Evolutionary conservation across 345 rosid species (phyloP).

Genomic region (Punica granatum): DNA sequence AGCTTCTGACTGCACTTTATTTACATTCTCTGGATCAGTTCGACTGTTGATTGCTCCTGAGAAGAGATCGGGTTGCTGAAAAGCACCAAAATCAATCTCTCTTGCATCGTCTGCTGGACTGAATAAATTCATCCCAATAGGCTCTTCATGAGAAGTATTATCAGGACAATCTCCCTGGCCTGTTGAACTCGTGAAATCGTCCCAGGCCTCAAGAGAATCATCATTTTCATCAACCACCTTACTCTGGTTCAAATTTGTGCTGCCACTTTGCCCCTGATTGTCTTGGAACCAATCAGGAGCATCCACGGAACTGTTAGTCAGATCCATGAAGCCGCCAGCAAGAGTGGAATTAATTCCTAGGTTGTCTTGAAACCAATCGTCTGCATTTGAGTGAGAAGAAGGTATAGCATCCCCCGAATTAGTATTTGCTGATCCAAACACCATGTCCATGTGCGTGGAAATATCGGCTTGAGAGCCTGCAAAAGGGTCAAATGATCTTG

Average conservation of each 20-base stretch:
- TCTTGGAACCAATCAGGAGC: conserved; percentile 23
- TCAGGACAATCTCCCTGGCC: conserved; percentile 13
- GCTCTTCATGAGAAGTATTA: conserved; percentile 22
- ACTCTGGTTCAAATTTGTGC: conserved; percentile 18
- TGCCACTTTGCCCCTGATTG: conserved; percentile 28
- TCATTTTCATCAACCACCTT: conserved; percentile 29
- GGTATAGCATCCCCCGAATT: background rate
- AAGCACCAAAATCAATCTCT: conserved; percentile 28
- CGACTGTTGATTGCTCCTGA: conserved; percentile 22
- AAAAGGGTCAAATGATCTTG: conserved; percentile 10
- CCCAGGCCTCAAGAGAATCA: conserved; percentile 58
- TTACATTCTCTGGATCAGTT: conserved; percentile 21
- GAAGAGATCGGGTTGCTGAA: conserved; percentile 32
- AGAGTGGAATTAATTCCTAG: conserved; percentile 5
- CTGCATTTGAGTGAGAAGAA: conserved; percentile 10
- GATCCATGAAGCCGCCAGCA: conserved; percentile 11
- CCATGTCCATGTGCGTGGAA: conserved; percentile 14
- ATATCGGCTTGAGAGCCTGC: conserved; percentile 4
- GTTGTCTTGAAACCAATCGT: conserved; percentile 13
- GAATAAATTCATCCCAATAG: conserved; percentile 29
- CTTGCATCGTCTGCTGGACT: conserved; percentile 14
- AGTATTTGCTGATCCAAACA: conserved; percentile 15
- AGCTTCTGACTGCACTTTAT: conserved; percentile 24
- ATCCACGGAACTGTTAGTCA: conserved; percentile 18
- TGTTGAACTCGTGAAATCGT: conserved; percentile 48